phyloP scores from a whole-genome alignment of 2,329 filamentous ascomycete species.

The Microsporum ferrugineum region DNA sequence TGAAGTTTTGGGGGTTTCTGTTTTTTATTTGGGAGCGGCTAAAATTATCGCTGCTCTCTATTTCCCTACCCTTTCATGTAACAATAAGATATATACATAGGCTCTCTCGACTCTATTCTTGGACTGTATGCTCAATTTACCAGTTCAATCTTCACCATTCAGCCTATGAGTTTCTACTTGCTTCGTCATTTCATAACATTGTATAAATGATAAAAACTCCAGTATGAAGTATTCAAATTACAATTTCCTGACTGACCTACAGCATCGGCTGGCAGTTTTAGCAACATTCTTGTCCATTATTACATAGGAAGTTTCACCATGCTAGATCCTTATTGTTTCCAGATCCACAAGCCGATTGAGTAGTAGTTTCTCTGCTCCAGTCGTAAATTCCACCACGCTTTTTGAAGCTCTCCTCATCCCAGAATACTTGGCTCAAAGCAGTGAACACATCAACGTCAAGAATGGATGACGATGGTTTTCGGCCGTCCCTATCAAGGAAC shows the following conservation, averaged over 20 bases:
- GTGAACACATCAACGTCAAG: slow-evolving; percentile 39
- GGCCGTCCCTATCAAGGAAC: slow-evolving; percentile 38
- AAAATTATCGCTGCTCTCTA: not conserved
- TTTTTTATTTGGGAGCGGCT: not conserved
- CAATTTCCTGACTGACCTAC: no score
- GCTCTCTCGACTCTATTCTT: slow-evolving; percentile 12
- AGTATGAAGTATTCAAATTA: no score
- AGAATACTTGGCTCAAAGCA: slow-evolving; percentile 37
- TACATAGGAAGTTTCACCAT: not conserved
- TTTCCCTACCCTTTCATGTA: slow-evolving; percentile 6
- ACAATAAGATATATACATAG: slow-evolving; percentile 8
- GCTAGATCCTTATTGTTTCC: not conserved
- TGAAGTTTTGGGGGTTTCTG: slow-evolving; percentile 10
- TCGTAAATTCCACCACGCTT: slow-evolving; percentile 41
- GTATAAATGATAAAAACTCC: no score
- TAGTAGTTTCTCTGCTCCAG: slow-evolving; percentile 24
- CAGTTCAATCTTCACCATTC: not conserved
- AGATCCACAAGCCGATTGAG: not conserved
- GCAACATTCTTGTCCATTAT: not conserved
- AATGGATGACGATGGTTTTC: slow-evolving; percentile 27
- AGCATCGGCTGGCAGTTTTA: no score
- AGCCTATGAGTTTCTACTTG: not conserved
- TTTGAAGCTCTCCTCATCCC: slow-evolving; percentile 37
- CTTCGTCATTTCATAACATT: not conserved
- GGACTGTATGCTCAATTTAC: not conserved